phyloP scores from a whole-genome alignment of 345 rosid species.

The Carallia pectinifolia region DNA sequence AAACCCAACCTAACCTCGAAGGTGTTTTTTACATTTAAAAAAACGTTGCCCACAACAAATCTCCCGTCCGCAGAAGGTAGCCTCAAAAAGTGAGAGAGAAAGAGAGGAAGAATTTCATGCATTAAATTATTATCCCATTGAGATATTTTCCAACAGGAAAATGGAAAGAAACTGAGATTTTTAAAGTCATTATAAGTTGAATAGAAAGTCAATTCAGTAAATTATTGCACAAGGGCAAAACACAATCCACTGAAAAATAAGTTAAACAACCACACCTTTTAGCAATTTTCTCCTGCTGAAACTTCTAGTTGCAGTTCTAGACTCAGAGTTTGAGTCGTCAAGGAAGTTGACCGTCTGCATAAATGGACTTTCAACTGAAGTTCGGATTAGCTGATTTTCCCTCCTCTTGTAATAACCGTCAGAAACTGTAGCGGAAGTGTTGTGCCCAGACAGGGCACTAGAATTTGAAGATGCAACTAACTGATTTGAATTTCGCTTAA shows the following conservation, averaged over 20 bases:
- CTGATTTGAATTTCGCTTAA: slow-evolving; percentile 81
- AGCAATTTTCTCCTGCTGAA: slow-evolving; percentile 40
- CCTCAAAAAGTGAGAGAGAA: too few species aligned
- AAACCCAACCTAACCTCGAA: too few species aligned
- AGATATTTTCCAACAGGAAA: too few species aligned
- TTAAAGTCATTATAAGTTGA: too few species aligned
- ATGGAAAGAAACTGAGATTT: too few species aligned
- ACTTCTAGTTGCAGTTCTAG: slow-evolving; percentile 37
- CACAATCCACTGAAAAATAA: neutral
- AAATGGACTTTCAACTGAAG: slow-evolving; percentile 43
- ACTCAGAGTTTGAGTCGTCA: slow-evolving; percentile 40
- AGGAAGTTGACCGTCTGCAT: slow-evolving; percentile 29
- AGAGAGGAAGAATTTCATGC: too few species aligned
- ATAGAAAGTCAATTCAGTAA: too few species aligned
- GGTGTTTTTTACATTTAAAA: too few species aligned
- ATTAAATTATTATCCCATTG: too few species aligned
- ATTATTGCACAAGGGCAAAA: too few species aligned
- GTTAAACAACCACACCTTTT: slow-evolving; percentile 41
- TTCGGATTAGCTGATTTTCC: slow-evolving; percentile 79
- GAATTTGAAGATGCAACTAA: slow-evolving; percentile 68
- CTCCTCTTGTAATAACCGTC: slow-evolving; percentile 81
- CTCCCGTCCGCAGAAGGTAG: too few species aligned
- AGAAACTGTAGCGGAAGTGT: slow-evolving; percentile 36
- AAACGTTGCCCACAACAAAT: too few species aligned
- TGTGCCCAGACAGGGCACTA: slow-evolving; percentile 22